phyloP scores from a whole-genome alignment of 2,329 filamentous ascomycete genomes.

The Chrysosporium keratinophilum region DNA sequence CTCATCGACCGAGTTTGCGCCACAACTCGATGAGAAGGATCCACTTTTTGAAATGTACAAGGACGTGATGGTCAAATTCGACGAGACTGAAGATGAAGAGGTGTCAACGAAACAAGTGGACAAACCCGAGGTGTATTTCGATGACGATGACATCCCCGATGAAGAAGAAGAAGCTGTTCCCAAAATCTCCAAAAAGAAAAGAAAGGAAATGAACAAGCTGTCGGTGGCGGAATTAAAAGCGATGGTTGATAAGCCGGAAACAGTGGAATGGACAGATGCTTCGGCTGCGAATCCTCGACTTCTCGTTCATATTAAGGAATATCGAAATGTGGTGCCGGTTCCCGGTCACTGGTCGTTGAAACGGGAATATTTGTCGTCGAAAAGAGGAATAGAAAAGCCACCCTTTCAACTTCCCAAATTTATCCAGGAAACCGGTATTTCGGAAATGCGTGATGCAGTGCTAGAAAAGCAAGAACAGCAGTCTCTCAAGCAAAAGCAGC shows the following conservation, averaged over 20 bases:
- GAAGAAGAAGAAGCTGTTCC: constrained; percentile 55
- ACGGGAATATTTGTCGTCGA: constrained; percentile 92
- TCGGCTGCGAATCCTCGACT: constrained; percentile 81
- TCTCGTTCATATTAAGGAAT: constrained; percentile 87
- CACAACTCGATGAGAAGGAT: constrained; percentile 53
- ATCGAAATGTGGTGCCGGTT: constrained; percentile 90
- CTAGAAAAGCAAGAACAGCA: constrained; percentile 92
- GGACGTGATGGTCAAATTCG: constrained; percentile 71
- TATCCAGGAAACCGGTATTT: constrained; percentile 93
- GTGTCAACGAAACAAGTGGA: constrained; percentile 55
- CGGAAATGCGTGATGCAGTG: constrained; percentile 94
- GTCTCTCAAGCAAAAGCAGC: constrained; percentile 85
- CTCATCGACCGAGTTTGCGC: constrained; percentile 21
- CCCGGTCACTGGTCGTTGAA: constrained; percentile 92
- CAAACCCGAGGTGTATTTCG: constrained; percentile 75
- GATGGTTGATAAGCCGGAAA: constrained; percentile 77
- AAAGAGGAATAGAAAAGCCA: constrained; percentile 91
- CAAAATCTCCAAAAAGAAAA: constrained; percentile 87
- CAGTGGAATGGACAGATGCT: constrained; percentile 95
- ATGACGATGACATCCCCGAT: constrained; percentile 74
- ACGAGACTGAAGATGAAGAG: constrained; percentile 53
- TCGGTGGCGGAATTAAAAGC: constrained; percentile 94
- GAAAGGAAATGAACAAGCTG: constrained; percentile 81
- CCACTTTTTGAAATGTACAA: constrained; percentile 76
- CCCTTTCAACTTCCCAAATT: constrained; percentile 89